These are phyloP conservation scores for Peribolospora kevripleyi DNA, from an alignment of 768 basidiomycete genomes.

Conservation along the genomic window DNA sequence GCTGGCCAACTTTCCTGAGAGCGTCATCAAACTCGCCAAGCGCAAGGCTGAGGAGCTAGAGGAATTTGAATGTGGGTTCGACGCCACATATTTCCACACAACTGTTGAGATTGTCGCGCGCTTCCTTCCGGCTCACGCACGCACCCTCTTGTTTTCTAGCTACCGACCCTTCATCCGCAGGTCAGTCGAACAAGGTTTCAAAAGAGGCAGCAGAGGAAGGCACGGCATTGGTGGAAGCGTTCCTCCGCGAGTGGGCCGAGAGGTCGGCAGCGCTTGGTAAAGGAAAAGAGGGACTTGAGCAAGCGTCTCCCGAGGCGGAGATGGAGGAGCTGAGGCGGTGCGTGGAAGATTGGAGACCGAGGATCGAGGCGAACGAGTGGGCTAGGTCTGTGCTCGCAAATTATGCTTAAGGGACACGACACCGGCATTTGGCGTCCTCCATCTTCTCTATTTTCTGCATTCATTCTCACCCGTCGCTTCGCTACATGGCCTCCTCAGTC, in stretches of 20 bases:
- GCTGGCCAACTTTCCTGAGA: constrained; percentile 91
- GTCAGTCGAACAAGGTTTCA: neutral
- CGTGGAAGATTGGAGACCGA: constrained; percentile 38
- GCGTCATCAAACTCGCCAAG: constrained; percentile 76
- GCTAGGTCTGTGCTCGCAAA: constrained; percentile 1
- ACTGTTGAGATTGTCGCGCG: neutral
- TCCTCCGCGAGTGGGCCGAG: constrained; percentile 43
- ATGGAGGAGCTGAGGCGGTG: constrained; percentile 34
- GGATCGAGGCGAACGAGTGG: constrained; percentile 60
- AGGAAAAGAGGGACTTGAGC: constrained; percentile 2
- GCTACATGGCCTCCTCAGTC: no score
- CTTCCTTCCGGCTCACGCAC: neutral
- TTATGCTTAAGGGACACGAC: no score
- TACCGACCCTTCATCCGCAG: constrained; percentile 10
- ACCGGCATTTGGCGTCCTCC: no score
- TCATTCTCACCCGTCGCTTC: no score
- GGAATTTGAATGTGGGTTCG: constrained; percentile 40
- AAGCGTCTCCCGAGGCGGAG: constrained; percentile 23
- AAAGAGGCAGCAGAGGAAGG: constrained; percentile 50
- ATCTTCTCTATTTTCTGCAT: no score
- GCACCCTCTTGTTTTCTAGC: constrained; percentile 11
- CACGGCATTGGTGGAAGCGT: constrained; percentile 48
- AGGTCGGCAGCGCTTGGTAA: constrained; percentile 23
- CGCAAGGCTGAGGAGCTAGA: constrained; percentile 77
- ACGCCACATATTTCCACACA: neutral